Conservation (phyloP, 1,139 yeast species). For the Kodamaea derodonti region DNA sequence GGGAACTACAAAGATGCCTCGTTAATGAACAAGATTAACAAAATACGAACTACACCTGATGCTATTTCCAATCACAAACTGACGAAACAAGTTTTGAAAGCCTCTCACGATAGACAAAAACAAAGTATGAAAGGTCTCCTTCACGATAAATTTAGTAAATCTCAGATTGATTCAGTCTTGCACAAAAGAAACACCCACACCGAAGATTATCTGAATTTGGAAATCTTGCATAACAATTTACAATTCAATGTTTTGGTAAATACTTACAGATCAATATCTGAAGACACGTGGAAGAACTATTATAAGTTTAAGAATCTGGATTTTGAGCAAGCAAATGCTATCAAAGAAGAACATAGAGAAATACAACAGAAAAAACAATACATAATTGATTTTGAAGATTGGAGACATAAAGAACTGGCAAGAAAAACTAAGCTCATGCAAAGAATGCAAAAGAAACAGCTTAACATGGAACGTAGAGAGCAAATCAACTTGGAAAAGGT, state of each 20-base stretch:
- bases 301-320: slow-evolving; percentile 38
- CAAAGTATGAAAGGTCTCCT: slow-evolving; percentile 36
- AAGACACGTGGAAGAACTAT: slow-evolving; percentile 39
- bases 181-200: slow-evolving; percentile 28
- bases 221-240: slow-evolving; percentile 42
- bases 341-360: slow-evolving; percentile 15
- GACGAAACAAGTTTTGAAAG: slow-evolving; percentile 7
- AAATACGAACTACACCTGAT: slow-evolving; percentile 19
- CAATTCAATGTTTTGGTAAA: slow-evolving; percentile 41
- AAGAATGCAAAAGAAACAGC: slow-evolving; percentile 11
- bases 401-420: slow-evolving; percentile 16
- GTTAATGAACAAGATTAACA: slow-evolving; percentile 37
- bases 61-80: slow-evolving; percentile 15
- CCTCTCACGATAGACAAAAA: slow-evolving; percentile 15
- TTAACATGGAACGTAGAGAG: slow-evolving; percentile 13
- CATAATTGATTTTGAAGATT: slow-evolving; percentile 14
- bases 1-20: slow-evolving; percentile 48
- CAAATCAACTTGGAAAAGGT: slow-evolving; percentile 7
- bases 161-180: slow-evolving; percentile 28
- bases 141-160: slow-evolving; percentile 32
- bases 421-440: slow-evolving; percentile 17
- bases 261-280: slow-evolving; percentile 38
- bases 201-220: slow-evolving; percentile 39
- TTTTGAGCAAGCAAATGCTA: slow-evolving; percentile 33
- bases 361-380: slow-evolving; percentile 10